These are phyloP conservation scores for Trichoderma sp. DNA, from an alignment of 2,329 filamentous ascomycete species.

Conservation along the genomic window DNA sequence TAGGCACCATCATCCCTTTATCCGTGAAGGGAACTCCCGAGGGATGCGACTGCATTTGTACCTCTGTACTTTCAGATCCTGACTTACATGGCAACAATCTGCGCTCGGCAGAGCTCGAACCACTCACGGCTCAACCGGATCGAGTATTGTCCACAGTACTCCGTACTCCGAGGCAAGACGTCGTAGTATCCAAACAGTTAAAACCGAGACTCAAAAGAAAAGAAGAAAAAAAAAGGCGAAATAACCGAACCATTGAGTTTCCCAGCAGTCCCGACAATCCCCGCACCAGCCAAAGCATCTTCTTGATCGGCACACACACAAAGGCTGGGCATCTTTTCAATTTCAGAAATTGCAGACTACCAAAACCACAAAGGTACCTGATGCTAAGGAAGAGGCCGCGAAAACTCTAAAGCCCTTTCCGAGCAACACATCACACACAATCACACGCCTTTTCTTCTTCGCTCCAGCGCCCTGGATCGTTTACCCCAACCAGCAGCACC, in stretches of 20 bases:
- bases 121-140: background rate
- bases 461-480: constrained; percentile 16
- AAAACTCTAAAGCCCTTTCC: constrained; percentile 1
- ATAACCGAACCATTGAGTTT: background rate
- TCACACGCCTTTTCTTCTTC: background rate
- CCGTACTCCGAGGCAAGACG: background rate
- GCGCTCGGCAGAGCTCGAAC: background rate
- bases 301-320: background rate
- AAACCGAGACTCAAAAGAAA: background rate
- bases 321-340: background rate
- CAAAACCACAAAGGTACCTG: background rate
- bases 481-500: background rate
- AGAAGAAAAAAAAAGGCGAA: background rate
- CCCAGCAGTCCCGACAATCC: background rate
- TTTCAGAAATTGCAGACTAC: background rate
- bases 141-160: background rate
- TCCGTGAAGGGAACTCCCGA: background rate
- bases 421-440: background rate
- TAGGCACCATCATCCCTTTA: background rate
- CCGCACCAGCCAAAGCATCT: background rate
- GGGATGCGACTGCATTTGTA: background rate
- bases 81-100: background rate
- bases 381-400: background rate
- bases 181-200: background rate
- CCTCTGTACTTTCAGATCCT: background rate